These are phyloP conservation scores for Cymbopogon flexuosus DNA, from an alignment of 202 grass and related monocot species.

Conservation along the genomic window DNA sequence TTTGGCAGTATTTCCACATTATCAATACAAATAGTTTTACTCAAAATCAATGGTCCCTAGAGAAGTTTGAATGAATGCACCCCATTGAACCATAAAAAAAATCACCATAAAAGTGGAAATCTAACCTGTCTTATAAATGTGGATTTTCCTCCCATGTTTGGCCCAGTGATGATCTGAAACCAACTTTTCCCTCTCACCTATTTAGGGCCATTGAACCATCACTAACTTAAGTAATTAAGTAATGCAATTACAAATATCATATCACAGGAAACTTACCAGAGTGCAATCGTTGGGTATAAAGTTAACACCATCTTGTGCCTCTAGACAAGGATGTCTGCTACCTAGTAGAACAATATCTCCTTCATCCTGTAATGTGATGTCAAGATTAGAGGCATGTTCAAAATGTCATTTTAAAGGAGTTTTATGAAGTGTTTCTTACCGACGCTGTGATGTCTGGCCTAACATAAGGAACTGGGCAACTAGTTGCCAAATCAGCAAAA, in stretches of 20 bases:
- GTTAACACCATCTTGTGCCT: slow-evolving; percentile 94
- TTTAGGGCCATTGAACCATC: slow-evolving; percentile 35
- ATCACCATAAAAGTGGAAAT: slow-evolving; percentile 28
- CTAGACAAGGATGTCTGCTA: slow-evolving; percentile 93
- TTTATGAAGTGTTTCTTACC: slow-evolving; percentile 46
- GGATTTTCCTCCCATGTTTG: slow-evolving; percentile 99
- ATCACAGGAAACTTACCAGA: slow-evolving; percentile 51
- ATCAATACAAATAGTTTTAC: background rate
- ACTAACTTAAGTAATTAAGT: slow-evolving; percentile 25
- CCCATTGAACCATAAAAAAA: background rate
- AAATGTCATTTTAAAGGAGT: slow-evolving; percentile 9
- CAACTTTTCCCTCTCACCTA: slow-evolving; percentile 91
- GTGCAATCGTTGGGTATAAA: slow-evolving; percentile 97
- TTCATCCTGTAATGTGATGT: slow-evolving; percentile 57
- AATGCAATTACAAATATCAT: slow-evolving; percentile 1
- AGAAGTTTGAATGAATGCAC: background rate
- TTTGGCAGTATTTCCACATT: background rate
- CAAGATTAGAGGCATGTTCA: slow-evolving; percentile 22
- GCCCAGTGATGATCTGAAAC: slow-evolving; percentile 98
- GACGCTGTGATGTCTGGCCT: slow-evolving; percentile 82
- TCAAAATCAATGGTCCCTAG: background rate
- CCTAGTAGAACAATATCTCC: slow-evolving; percentile 94
- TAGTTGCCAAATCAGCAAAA: slow-evolving; percentile 86
- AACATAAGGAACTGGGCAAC: slow-evolving; percentile 81
- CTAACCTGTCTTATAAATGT: slow-evolving; percentile 93